A percentile compares a stretch with the other conserved stretches of the same genome.
Conservation (phyloP, 1,284 basidiomycete genomes). For the Apiotrichum mycotoxinovorans region DNA sequence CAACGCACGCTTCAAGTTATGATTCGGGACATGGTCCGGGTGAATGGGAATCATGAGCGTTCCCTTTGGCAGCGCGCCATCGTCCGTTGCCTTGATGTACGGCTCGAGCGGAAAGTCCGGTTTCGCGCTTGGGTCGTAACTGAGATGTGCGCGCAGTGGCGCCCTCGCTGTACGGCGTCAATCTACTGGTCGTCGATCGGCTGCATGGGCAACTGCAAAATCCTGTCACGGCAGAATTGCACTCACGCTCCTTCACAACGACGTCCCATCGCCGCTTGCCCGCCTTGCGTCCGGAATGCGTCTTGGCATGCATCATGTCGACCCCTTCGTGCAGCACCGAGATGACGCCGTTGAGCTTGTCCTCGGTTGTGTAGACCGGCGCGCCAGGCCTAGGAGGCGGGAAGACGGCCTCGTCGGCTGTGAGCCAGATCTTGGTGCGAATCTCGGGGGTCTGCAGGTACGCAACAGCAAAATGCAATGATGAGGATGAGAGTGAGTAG, state of each 20-base stretch:
- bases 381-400: slow-evolving; percentile 28
- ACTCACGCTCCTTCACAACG: slow-evolving; percentile 17
- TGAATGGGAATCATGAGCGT: slow-evolving; percentile 40
- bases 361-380: slow-evolving; percentile 18
- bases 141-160: slow-evolving; percentile 33
- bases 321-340: slow-evolving; percentile 31
- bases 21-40: slow-evolving; percentile 29
- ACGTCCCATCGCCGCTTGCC: slow-evolving; percentile 30
- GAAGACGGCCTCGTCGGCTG: slow-evolving; percentile 32
- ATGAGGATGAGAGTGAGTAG: too few species aligned
- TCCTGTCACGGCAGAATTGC: neutral
- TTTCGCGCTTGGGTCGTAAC: slow-evolving; percentile 25
- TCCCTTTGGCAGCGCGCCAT: slow-evolving; percentile 15
- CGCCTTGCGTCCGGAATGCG: slow-evolving; percentile 9
- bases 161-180: neutral
- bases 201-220: too few species aligned
- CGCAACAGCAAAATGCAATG: neutral
- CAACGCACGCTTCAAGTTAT: slow-evolving; percentile 32
- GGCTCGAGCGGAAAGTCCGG: slow-evolving; percentile 36
- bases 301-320: slow-evolving; percentile 29
- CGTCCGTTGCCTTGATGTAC: slow-evolving; percentile 33
- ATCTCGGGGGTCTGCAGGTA: slow-evolving; percentile 18
- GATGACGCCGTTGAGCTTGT: slow-evolving; percentile 25
- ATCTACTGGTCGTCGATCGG: too few species aligned
- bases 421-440: slow-evolving; percentile 33